phyloP scores from a whole-genome alignment of 805 yeast species.

The Saccharomycopsis fodiens region DNA sequence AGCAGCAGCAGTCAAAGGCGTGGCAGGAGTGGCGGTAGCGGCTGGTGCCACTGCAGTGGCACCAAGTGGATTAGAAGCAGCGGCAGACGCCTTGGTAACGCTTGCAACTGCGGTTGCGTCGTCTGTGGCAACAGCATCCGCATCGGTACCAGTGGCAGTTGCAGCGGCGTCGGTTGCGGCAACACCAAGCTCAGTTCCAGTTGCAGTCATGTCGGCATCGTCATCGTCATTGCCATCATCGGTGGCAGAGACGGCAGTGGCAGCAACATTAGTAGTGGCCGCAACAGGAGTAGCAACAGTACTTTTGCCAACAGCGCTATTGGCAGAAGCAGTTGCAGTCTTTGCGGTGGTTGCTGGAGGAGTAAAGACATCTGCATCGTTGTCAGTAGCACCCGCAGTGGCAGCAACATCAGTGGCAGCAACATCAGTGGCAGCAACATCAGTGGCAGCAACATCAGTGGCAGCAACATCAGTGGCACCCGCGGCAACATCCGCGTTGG shows the following conservation, averaged over 20 bases:
- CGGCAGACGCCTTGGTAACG: not conserved
- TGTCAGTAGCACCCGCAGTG: no score
- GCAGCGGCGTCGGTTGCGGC: constrained; percentile 1
- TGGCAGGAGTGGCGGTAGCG: not conserved
- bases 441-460: not conserved
- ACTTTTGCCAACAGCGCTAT: not conserved
- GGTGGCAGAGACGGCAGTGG: not conserved
- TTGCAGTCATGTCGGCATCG: not conserved
- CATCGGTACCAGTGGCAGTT: constrained; percentile 3
- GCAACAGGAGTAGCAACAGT: not conserved
- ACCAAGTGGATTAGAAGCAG: not conserved
- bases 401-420: not conserved
- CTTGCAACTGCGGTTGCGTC: not conserved
- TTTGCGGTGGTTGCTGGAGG: not conserved
- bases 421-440: not conserved
- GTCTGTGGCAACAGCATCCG: not conserved
- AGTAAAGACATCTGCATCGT: not conserved
- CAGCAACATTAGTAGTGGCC: not conserved
- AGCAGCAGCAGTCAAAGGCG: not conserved
- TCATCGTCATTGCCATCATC: not conserved
- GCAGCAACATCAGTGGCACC: constrained; percentile 2
- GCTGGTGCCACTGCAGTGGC: not conserved
- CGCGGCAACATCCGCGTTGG: not conserved
- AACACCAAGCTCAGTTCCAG: not conserved
- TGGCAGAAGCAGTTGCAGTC: constrained; percentile 3